Conservation (phyloP, 352 stramenopile genomes). For the Globisporangium okanoganense region DNA sequence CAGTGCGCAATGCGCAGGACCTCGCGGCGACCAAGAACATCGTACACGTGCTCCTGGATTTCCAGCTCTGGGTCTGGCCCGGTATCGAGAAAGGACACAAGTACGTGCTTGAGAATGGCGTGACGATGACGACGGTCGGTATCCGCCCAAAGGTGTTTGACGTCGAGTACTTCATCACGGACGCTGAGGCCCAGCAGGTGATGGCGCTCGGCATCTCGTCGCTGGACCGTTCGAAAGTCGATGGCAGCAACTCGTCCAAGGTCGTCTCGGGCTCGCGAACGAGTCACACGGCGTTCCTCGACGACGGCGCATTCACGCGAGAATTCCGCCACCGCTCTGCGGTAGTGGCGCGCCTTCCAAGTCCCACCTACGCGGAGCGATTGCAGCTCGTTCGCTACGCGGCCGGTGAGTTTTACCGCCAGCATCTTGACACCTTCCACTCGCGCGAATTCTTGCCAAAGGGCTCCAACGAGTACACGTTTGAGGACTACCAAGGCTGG, state of each 20-base stretch:
- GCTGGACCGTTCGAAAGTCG: conserved; percentile 68
- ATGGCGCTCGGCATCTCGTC: conserved; percentile 43
- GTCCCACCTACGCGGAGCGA: conserved; percentile 58
- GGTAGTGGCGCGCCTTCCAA: conserved; percentile 59
- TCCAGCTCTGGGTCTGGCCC: conserved; percentile 79
- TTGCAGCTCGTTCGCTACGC: conserved; percentile 78
- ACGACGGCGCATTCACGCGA: conserved; percentile 59
- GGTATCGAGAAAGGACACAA: conserved; percentile 73
- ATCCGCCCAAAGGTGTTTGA: conserved; percentile 72
- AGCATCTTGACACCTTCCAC: conserved; percentile 83
- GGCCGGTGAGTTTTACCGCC: conserved; percentile 77
- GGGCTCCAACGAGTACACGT: conserved; percentile 23
- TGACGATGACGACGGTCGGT: conserved; percentile 66
- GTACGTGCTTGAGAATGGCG: conserved; percentile 67
- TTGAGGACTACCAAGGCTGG: conserved; percentile 70
- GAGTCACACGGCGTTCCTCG: conserved; percentile 79
- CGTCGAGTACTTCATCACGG: conserved; percentile 63
- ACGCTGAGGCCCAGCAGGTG: conserved; percentile 51
- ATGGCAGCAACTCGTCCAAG: conserved; percentile 56
- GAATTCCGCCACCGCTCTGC: conserved; percentile 69
- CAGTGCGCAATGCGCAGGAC: conserved; percentile 46
- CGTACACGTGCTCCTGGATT: conserved; percentile 77
- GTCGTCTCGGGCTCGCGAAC: conserved; percentile 64
- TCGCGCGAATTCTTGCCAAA: conserved; percentile 69
- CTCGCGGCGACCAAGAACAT: conserved; percentile 48